These are phyloP conservation scores for Notholithocarpus densiflorus DNA, from an alignment of 306 rosid genomes.

Conservation along the genomic window DNA sequence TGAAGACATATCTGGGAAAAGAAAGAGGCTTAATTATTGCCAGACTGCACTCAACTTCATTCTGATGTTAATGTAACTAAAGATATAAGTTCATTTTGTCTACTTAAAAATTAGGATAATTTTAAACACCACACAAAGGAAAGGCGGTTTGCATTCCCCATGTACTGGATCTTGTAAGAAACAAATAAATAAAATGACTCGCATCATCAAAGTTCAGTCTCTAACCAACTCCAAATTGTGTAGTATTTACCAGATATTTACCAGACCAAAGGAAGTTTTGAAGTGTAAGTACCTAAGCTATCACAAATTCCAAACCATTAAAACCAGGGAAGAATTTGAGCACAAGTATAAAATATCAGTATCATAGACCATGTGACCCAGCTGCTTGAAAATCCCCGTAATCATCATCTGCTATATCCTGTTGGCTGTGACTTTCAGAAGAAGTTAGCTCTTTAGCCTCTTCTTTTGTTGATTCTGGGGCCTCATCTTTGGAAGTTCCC, in stretches of 20 bases:
- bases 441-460: conserved; percentile 26
- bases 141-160: not conserved
- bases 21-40: not conserved
- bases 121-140: not conserved
- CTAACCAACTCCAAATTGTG: conserved; percentile 14
- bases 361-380: conserved; percentile 32
- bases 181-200: not conserved
- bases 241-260: conserved; percentile 21
- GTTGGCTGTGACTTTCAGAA: conserved; percentile 41
- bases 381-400: conserved; percentile 96
- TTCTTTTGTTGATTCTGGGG: conserved; percentile 24
- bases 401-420: conserved; percentile 70
- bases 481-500: conserved; percentile 34
- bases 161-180: not conserved
- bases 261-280: conserved; percentile 19
- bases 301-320: conserved; percentile 19
- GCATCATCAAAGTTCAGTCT: not conserved
- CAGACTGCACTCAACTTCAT: not conserved
- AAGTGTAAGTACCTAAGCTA: conserved; percentile 24
- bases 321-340: not conserved
- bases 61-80: not conserved
- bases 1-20: too few species aligned
- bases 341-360: conserved; percentile 8
- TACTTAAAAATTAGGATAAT: not conserved
- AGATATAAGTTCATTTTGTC: not conserved